Conservation (phyloP, 129 eudicot genomes). For the Glebionis coronaria region DNA sequence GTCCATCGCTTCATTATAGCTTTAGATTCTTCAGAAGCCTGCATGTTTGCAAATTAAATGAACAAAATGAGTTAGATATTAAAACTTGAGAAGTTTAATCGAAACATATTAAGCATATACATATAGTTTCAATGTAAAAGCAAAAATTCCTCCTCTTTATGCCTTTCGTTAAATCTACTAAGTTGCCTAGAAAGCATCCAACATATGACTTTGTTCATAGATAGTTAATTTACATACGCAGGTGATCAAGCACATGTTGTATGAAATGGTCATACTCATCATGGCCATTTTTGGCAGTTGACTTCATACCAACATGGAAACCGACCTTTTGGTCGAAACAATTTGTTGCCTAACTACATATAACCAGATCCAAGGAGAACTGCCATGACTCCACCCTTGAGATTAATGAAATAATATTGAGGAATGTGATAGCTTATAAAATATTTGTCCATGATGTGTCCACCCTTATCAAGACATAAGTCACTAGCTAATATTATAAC, state of each 20-base stretch:
- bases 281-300: slow-evolving; percentile 20
- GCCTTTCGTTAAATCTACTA: slow-evolving; percentile 5
- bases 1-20: slow-evolving; percentile 34
- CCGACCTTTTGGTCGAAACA: slow-evolving; percentile 22
- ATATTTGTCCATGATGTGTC: slow-evolving; percentile 37
- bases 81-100: too few species aligned
- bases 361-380: slow-evolving; percentile 26
- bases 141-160: background rate
- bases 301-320: slow-evolving; percentile 23
- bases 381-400: slow-evolving; percentile 28
- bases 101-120: too few species aligned
- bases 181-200: slow-evolving; percentile 1
- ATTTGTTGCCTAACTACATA: slow-evolving; percentile 3
- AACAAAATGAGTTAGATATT: slow-evolving; percentile 10
- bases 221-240: background rate
- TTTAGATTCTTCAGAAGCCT: slow-evolving; percentile 73
- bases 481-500: slow-evolving; percentile 35
- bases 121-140: too few species aligned
- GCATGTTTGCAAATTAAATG: slow-evolving; percentile 24
- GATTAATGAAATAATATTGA: slow-evolving; percentile 19
- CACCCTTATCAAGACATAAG: slow-evolving; percentile 33
- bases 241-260: slow-evolving; percentile 9
- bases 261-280: slow-evolving; percentile 9
- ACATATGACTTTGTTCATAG: background rate
- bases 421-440: slow-evolving; percentile 34